Evolutionary conservation across 2,329 filamentous ascomycete species (phyloP).

Genomic region (Elsinoe fawcettii): DNA sequence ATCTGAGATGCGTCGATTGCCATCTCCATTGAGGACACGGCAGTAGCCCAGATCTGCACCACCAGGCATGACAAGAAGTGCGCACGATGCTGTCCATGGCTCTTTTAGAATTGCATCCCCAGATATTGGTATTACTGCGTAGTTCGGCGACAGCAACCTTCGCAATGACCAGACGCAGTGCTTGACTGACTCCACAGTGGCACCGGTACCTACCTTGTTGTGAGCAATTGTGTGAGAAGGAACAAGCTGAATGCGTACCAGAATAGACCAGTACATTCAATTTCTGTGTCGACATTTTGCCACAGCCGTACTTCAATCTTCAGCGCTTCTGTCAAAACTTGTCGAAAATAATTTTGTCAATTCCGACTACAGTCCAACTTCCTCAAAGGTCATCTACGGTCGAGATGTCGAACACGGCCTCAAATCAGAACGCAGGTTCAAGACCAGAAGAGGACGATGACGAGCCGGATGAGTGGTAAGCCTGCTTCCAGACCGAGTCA

Average conservation of each 20-base stretch:
- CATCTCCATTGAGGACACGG: slow-evolving; percentile 74
- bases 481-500: slow-evolving; percentile 15
- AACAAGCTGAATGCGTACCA: slow-evolving; percentile 44
- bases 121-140: slow-evolving; percentile 81
- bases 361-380: neutral
- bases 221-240: neutral
- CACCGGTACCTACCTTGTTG: slow-evolving; percentile 59
- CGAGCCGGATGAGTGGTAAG: slow-evolving; percentile 92
- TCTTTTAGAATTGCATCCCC: slow-evolving; percentile 77
- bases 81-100: slow-evolving; percentile 81
- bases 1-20: slow-evolving; percentile 74
- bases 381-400: neutral
- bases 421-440: slow-evolving; percentile 22
- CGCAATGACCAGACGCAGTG: slow-evolving; percentile 84
- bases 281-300: slow-evolving; percentile 56
- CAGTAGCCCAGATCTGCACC: slow-evolving; percentile 93
- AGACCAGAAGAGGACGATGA: slow-evolving; percentile 55
- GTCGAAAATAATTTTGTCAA: neutral
- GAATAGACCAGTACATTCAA: slow-evolving; percentile 93
- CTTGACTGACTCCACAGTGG: slow-evolving; percentile 77
- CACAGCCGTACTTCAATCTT: slow-evolving; percentile 10
- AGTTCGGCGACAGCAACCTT: slow-evolving; percentile 77
- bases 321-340: slow-evolving; percentile 9
- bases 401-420: slow-evolving; percentile 25
- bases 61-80: slow-evolving; percentile 83